phyloP scores from a whole-genome alignment of 257 asterid species.

The Fraxinus excelsior region DNA sequence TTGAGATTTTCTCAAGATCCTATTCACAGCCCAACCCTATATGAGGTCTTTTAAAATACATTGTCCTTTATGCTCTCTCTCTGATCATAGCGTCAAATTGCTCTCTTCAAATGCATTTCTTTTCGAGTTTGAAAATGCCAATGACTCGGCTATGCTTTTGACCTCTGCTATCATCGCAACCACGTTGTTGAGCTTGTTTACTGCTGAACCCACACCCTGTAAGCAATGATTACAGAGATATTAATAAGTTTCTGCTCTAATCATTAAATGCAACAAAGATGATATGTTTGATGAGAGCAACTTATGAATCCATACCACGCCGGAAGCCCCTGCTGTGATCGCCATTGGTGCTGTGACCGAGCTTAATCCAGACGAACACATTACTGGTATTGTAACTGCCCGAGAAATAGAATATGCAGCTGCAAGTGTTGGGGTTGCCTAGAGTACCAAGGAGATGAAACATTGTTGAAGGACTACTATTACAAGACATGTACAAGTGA shows the following conservation, averaged over 20 bases:
- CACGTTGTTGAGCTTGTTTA: constrained; percentile 85
- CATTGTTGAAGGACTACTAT: not conserved
- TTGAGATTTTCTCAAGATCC: not conserved
- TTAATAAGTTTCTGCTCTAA: constrained; percentile 4
- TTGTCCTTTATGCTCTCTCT: not conserved
- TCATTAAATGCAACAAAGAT: not conserved
- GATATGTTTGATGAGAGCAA: not conserved
- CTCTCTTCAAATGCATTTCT: constrained; percentile 31
- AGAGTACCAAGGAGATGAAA: not conserved
- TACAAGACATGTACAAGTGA: not conserved
- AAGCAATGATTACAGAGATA: not conserved
- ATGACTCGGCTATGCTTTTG: constrained; percentile 61
- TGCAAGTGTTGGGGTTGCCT: constrained; percentile 93
- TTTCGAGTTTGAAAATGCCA: constrained; percentile 35
- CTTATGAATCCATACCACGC: constrained; percentile 57
- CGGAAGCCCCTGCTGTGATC: constrained; percentile 87
- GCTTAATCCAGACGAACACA: constrained; percentile 91
- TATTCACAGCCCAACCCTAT: not conserved
- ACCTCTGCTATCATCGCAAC: constrained; percentile 96
- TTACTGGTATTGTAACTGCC: constrained; percentile 74
- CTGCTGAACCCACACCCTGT: constrained; percentile 94
- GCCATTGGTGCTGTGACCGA: constrained; percentile 96
- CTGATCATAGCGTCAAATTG: constrained; percentile 37
- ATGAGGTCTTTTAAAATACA: not conserved
- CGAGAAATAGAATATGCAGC: constrained; percentile 86